phyloP scores from a whole-genome alignment of 2,329 filamentous ascomycete species.

The Xylaria sp. region DNA sequence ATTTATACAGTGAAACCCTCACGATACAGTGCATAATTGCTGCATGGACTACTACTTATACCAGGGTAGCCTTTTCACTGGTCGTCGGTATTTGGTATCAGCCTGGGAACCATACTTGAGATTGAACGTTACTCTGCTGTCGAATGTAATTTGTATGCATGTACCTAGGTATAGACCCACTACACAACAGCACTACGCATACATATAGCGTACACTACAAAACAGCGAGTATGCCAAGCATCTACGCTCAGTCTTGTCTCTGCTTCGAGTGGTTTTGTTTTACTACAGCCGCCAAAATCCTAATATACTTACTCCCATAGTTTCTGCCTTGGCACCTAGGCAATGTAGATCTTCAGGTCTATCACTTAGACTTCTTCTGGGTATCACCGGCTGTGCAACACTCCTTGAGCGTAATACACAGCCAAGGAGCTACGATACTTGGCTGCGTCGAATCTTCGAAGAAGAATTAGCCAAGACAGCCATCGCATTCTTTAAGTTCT shows the following conservation, averaged over 20 bases:
- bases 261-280: conserved; percentile 13
- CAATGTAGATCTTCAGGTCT: conserved; percentile 32
- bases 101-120: neutral
- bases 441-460: conserved; percentile 47
- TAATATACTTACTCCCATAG: conserved; percentile 24
- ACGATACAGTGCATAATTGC: neutral
- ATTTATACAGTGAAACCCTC: neutral
- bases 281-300: conserved; percentile 14
- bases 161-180: neutral
- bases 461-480: conserved; percentile 43
- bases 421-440: conserved; percentile 30
- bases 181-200: neutral
- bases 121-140: neutral
- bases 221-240: conserved; percentile 7
- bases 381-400: conserved; percentile 31
- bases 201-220: neutral
- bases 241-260: conserved; percentile 18
- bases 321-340: conserved; percentile 33
- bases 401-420: conserved; percentile 19
- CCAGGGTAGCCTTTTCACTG: neutral
- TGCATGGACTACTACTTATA: neutral
- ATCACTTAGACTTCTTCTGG: conserved; percentile 20
- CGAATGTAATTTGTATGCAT: neutral
- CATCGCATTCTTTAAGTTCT: conserved; percentile 33
- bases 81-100: conserved; percentile 1